Base-by-base conservation (phyloP, 768 basidiomycete species). In the Leccinum boreale region DNA sequence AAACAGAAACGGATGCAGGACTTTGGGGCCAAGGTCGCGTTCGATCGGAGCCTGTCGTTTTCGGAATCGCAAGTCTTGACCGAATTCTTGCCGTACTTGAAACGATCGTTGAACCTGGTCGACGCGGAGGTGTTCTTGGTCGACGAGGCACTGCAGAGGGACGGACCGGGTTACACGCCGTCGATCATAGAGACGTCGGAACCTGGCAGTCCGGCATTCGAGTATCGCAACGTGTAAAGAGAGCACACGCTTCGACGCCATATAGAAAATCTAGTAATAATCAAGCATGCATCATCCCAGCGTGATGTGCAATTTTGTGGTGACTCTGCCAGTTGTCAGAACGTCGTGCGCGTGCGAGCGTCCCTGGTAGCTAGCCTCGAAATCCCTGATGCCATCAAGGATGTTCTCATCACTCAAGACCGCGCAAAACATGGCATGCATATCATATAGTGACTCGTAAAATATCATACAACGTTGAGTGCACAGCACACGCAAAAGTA, bases 161-260 rank as follows among this genome's bases (percentile, higher is more conserved):
- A 74, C 45, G 80, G 74, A 14, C 72, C 75, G 2, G 88, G 88
- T 0, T 92, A 84, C 71, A 84, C 81, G 14, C 79, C 81, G 66
- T 76, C 68, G 58, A 87, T 92, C 62, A 85, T 94, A 45, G 93
- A 94, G 57, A 76, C 76, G 17, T 90, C 92, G 11, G 93, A 95
- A 74, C 95, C 95, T 31, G 93, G 91, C 10, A 80, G 77, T 35
- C 94, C 94, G 48, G 87, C 86, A 5, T 90, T 94, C 65, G 89
- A 94, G 67, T 96, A 94, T 73, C 84, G 85, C 69, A 97, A 96
- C 72, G 85, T 89, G 35, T 71, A 73, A 53, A 39, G 10, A 19
- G 3, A 5, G 4, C 29, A 0, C 1, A 26, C 28, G 2, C 9
- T 10, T 28, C 28, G 28, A 28, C 9, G 2, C 0, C 28, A 26